phyloP scores from a whole-genome alignment of 805 yeast genomes.

The Ogataea naganishii region DNA sequence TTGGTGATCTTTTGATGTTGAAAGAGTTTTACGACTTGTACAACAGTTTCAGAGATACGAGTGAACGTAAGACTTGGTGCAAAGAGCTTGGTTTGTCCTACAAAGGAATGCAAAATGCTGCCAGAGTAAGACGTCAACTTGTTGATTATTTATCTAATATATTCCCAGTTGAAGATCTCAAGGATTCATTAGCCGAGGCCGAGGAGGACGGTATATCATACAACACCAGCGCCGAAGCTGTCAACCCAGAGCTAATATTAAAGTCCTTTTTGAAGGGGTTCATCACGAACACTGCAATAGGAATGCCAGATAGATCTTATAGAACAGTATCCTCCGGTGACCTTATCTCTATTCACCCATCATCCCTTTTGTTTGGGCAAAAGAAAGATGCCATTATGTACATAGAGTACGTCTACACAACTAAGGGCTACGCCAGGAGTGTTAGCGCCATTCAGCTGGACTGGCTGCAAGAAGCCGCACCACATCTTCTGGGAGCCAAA shows the following conservation, averaged over 20 bases:
- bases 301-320: slow-evolving; percentile 90
- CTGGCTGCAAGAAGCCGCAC: slow-evolving; percentile 83
- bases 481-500: slow-evolving; percentile 45
- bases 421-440: slow-evolving; percentile 85
- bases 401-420: slow-evolving; percentile 87
- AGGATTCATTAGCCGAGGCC: slow-evolving; percentile 18
- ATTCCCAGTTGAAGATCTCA: slow-evolving; percentile 19
- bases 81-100: slow-evolving; percentile 63
- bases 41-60: slow-evolving; percentile 30
- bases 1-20: slow-evolving; percentile 79
- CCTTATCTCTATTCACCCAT: slow-evolving; percentile 81
- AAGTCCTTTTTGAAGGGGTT: slow-evolving; percentile 80
- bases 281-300: slow-evolving; percentile 84
- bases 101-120: slow-evolving; percentile 74
- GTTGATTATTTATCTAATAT: slow-evolving; percentile 53
- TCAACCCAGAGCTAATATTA: slow-evolving; percentile 51
- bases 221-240: slow-evolving; percentile 15
- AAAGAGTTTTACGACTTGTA: slow-evolving; percentile 67
- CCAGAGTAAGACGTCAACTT: slow-evolving; percentile 69
- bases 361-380: slow-evolving; percentile 78
- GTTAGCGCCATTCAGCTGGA: slow-evolving; percentile 74
- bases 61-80: slow-evolving; percentile 77
- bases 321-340: slow-evolving; percentile 82
- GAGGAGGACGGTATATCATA: slow-evolving; percentile 14
- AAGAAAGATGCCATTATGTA: slow-evolving; percentile 85